Percentiles rank a stretch among this genome's conserved stretches.
These are phyloP conservation scores for Neocatenulostroma microsporum DNA, from an alignment of 2,329 filamentous ascomycete genomes.

Conservation along the genomic window DNA sequence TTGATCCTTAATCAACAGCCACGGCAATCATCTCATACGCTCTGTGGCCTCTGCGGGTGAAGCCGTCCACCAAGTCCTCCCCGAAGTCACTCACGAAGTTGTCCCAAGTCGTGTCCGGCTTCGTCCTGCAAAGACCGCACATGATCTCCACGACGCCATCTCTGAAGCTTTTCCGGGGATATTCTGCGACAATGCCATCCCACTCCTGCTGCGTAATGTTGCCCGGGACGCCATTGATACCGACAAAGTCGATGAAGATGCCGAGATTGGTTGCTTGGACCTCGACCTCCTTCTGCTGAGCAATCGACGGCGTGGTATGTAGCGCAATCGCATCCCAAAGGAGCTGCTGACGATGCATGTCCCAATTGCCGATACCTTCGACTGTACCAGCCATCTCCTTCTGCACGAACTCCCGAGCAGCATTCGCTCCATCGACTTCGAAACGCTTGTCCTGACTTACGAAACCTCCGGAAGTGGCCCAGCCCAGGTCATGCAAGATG, in stretches of 20 bases:
- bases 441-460: constrained; percentile 3
- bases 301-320: constrained; percentile 4
- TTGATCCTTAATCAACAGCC: not conserved
- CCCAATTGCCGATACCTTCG: not conserved
- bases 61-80: constrained; percentile 1
- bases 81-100: constrained; percentile 5
- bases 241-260: not conserved
- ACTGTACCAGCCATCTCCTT: no score
- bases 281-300: not conserved
- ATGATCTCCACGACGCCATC: constrained; percentile 3
- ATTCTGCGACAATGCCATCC: constrained; percentile 1
- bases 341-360: constrained; percentile 1
- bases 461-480: constrained; percentile 1
- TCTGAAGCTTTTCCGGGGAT: constrained; percentile 1
- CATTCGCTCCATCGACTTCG: constrained; percentile 3
- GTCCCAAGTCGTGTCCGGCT: constrained; percentile 6
- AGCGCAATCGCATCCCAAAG: constrained; percentile 3
- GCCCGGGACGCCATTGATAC: not conserved
- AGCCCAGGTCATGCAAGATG: constrained; percentile 4
- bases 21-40: not conserved
- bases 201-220: constrained; percentile 1
- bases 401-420: not conserved
- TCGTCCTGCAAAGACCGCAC: constrained; percentile 5
- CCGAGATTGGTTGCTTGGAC: constrained; percentile 1
- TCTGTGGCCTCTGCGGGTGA: not conserved